Evolutionary conservation across 352 stramenopile genomes (phyloP).

Genomic region (Phytophthora chlamydospora): DNA sequence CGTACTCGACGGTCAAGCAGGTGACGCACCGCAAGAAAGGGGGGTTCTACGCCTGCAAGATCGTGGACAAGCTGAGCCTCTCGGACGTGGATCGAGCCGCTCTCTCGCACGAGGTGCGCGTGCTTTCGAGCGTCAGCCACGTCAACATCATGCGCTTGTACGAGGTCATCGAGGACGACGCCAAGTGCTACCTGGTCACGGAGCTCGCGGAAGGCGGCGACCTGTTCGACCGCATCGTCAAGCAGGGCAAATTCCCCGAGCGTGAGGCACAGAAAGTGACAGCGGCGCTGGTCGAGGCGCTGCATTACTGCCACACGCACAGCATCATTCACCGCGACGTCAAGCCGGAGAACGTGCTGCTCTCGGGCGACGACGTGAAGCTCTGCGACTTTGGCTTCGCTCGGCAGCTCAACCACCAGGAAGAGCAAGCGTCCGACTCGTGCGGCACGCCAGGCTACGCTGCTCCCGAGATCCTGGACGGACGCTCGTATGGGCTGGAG

Average conservation of each 20-base stretch:
- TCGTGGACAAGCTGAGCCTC: conserved; percentile 82
- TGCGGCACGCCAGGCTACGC: conserved; percentile 87
- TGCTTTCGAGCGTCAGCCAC: conserved; percentile 79
- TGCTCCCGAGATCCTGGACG: conserved; percentile 84
- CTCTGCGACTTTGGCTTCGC: conserved; percentile 90
- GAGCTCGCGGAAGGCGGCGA: conserved; percentile 94
- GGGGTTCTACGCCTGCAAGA: conserved; percentile 80
- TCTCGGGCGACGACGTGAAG: conserved; percentile 78
- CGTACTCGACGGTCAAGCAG: conserved; percentile 90
- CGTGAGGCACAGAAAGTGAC: conserved; percentile 71
- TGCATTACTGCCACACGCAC: conserved; percentile 93
- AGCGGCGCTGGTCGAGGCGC: conserved; percentile 82
- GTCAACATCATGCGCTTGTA: conserved; percentile 91
- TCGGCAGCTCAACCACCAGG: conserved; percentile 60
- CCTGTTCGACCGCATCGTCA: conserved; percentile 88
- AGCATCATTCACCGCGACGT: conserved; percentile 87
- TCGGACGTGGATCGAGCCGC: conserved; percentile 76
- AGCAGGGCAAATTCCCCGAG: conserved; percentile 76
- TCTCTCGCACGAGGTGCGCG: conserved; percentile 73
- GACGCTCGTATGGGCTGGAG: conserved; percentile 80
- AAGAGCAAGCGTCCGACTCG: conserved; percentile 78
- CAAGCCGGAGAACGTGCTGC: conserved; percentile 87
- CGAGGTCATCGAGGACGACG: conserved; percentile 94
- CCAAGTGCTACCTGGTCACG: conserved; percentile 98
- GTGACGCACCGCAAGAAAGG: conserved; percentile 83